Conservation (phyloP, 2,329 filamentous ascomycete species). For the Aspergillus latus region DNA sequence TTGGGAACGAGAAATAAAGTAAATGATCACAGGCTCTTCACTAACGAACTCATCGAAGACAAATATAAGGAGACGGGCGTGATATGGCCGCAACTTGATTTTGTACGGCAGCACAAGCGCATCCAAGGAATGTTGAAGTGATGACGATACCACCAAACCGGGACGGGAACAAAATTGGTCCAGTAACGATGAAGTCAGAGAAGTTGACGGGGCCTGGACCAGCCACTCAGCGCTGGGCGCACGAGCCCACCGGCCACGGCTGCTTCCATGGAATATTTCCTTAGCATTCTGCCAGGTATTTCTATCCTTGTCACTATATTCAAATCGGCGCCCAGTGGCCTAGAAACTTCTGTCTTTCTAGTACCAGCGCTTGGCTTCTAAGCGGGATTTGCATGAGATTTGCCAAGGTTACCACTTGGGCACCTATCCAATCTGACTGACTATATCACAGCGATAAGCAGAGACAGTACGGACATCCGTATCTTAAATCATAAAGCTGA, state of each 20-base stretch:
- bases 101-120: conserved; percentile 5
- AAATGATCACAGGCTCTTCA: conserved; percentile 24
- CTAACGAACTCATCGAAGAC: conserved; percentile 31
- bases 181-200: conserved; percentile 16
- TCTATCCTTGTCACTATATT: background rate
- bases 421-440: background rate
- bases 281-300: background rate
- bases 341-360: conserved; percentile 4
- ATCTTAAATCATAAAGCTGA: conserved; percentile 31
- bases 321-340: background rate
- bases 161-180: conserved; percentile 11
- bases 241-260: background rate
- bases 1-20: conserved; percentile 11
- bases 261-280: conserved; percentile 6
- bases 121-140: conserved; percentile 9
- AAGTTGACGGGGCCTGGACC: conserved; percentile 1
- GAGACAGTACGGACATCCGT: background rate
- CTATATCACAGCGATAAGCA: background rate
- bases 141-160: conserved; percentile 12
- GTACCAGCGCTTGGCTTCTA: background rate
- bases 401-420: background rate
- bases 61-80: background rate
- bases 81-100: background rate
- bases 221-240: conserved; percentile 2
- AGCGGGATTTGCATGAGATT: background rate